phyloP scores from a whole-genome alignment of 2,329 filamentous ascomycete genomes.

The Alternaria atra region DNA sequence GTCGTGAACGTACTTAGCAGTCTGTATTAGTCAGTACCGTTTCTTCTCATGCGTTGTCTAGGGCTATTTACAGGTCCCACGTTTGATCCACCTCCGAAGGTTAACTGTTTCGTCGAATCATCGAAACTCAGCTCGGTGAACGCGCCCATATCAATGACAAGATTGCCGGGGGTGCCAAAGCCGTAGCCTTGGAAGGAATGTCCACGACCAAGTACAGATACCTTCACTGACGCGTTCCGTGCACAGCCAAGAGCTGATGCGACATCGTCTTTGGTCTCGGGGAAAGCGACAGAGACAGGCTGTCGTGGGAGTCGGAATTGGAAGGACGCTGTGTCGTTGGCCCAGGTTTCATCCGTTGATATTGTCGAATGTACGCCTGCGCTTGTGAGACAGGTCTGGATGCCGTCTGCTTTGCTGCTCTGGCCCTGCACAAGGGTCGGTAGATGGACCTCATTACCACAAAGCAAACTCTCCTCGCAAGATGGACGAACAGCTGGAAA shows the following conservation, averaged over 20 bases:
- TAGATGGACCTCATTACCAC: background rate
- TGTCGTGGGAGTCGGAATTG: slow-evolving; percentile 18
- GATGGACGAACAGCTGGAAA: background rate
- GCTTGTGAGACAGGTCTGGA: slow-evolving; percentile 12
- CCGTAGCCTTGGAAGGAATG: slow-evolving; percentile 25
- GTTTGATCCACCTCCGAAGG: slow-evolving; percentile 19
- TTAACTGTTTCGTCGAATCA: slow-evolving; percentile 18
- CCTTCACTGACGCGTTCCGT: slow-evolving; percentile 22
- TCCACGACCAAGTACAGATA: slow-evolving; percentile 15
- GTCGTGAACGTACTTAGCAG: slow-evolving; percentile 19
- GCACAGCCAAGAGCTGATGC: slow-evolving; percentile 19
- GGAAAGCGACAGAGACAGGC: slow-evolving; percentile 19
- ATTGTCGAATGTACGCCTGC: slow-evolving; percentile 10
- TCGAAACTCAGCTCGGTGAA: slow-evolving; percentile 24
- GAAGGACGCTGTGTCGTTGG: slow-evolving; percentile 20
- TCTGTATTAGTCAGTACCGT: background rate
- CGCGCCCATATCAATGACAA: slow-evolving; percentile 17
- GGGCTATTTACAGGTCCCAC: slow-evolving; percentile 10
- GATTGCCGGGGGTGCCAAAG: slow-evolving; percentile 20
- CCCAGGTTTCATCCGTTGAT: slow-evolving; percentile 19
- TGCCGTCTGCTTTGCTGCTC: slow-evolving; percentile 5
- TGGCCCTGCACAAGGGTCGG: slow-evolving; percentile 11
- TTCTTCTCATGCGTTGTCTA: background rate
- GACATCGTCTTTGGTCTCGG: slow-evolving; percentile 13
- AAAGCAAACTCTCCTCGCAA: too few species aligned